Base-by-base conservation (phyloP, 441 rosid species). In the Erysimum cheiri region DNA sequence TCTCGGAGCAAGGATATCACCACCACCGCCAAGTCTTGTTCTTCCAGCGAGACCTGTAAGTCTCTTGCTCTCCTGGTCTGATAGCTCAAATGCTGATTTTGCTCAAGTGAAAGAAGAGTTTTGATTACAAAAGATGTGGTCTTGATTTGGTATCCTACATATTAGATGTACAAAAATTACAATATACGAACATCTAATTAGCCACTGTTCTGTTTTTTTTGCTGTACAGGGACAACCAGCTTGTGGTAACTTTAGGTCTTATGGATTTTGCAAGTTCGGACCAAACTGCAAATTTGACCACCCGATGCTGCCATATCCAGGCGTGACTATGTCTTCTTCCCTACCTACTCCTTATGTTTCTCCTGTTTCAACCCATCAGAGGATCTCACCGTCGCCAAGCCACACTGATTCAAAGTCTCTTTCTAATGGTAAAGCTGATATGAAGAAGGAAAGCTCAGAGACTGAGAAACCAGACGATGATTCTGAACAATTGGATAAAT, bases 11-110 rank as follows among this genome's bases (percentile, higher is more conserved):
- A 83, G 80, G 80, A 75, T 81, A 47, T 70, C 78, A 47, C 76
- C 67, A 52, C 69, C 71, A 43, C 74, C 79, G 14, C 75, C 80
- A 19, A 82, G 24, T 76, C 58, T 64, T 52, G 82, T 83, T 29
- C 96, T 90, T 52, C 90, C 94, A 49, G 79, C 79, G 0, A 84
- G 94, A 79, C 92, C 88, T 67, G 94, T 90, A 84, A 87, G 93
- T 61, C 80, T 22, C 59, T 47, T 65, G 17, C 22, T 68, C 40
- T 52, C 61, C 59, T 59, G 32, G 56, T 26, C 26, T 58, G 7
- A 52, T 26, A 10, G 13, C 26, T 48, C 17, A 46, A 33, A 29
- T 5, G 24, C 11, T 57, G 59, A 5, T 57, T 17, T 43, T 48
- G 32, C 13, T 17, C 11, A 29, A 48, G 22, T 57, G 24, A 24